Evolutionary conservation across 805 yeast species (phyloP), one percentile per base, ranked within the genome.

Genomic region (Ogataea kodamae): DNA sequence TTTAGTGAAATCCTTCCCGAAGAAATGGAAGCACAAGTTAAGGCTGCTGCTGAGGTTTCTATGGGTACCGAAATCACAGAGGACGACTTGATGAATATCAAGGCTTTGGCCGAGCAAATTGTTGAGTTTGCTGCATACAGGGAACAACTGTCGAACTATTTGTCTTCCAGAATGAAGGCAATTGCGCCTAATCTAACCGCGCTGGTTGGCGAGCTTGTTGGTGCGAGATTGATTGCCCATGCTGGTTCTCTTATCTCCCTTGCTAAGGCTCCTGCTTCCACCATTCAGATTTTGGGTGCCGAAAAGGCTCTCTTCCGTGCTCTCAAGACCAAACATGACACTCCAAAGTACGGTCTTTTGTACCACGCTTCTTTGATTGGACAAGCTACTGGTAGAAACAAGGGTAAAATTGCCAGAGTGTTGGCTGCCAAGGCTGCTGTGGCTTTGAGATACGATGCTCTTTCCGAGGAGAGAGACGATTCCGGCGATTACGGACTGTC

Each of bases 51-150:
- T 50, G 97, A 92, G 72, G 88, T 92, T 48, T 89, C 97, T 32
- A 92, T 92, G 98, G 98, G 98, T 72, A 92, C 97, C 43, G 98
- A 92, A 67, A 90, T 92, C 63, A 90, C 97, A 38, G 89, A 83
- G 42, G 72, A 74, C 48, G 98, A 92, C 65, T 73, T 92, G 55
- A 74, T 74, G 42, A 90, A 90, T 72, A 90, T 92, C 63, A 75
- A 75, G 61, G 81, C 88, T 43, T 74, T 92, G 52, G 98, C 98
- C 49, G 92, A 85, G 43, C 97, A 92, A 68, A 90, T 92, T 59
- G 90, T 90, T 50, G 96, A 86, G 62, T 86, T 92, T 62, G 81
- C 97, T 45, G 86, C 87, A 46, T 92, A 92, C 77, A 81, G 98
- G 70, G 97, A 89, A 70, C 95, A 88, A 66, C 72, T 92, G 52